A percentile compares a stretch with the other conserved stretches of the same genome.
Evolutionary conservation across 352 stramenopile species (phyloP).

Genomic region (Blastocystis sp.): DNA sequence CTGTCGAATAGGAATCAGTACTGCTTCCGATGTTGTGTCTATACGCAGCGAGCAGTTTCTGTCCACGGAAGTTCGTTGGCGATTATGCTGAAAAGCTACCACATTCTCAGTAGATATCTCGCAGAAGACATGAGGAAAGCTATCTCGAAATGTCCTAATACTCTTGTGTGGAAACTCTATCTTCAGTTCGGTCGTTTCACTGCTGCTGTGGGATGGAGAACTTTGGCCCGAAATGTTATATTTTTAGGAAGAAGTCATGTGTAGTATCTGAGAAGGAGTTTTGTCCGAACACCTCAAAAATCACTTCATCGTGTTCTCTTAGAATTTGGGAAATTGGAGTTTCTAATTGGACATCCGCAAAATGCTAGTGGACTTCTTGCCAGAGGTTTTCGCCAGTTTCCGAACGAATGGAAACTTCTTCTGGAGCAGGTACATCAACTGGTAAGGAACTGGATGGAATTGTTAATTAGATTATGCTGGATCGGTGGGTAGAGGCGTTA

Average conservation of each 20-base stretch:
- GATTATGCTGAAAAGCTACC: background rate
- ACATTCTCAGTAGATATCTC: background rate
- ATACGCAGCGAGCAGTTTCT: background rate
- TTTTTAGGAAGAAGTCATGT: background rate
- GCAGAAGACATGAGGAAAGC: background rate
- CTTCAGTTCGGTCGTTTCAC: background rate
- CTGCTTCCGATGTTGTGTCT: background rate
- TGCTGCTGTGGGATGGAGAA: background rate
- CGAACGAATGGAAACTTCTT: conserved; percentile 1
- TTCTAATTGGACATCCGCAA: background rate
- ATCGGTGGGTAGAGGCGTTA: background rate
- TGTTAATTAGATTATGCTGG: background rate
- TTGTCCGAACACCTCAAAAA: background rate
- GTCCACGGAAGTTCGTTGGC: background rate
- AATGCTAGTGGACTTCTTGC: background rate
- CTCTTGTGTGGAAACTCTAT: conserved; percentile 13
- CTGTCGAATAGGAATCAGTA: background rate
- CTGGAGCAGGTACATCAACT: background rate
- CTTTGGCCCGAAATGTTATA: background rate
- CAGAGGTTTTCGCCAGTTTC: background rate
- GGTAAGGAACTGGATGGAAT: background rate
- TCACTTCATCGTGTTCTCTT: background rate
- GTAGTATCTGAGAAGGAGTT: background rate
- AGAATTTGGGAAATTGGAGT: background rate
- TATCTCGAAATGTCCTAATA: background rate